phyloP scores from a whole-genome alignment of 106 monocot genomes.

The Triglochin maritima region DNA sequence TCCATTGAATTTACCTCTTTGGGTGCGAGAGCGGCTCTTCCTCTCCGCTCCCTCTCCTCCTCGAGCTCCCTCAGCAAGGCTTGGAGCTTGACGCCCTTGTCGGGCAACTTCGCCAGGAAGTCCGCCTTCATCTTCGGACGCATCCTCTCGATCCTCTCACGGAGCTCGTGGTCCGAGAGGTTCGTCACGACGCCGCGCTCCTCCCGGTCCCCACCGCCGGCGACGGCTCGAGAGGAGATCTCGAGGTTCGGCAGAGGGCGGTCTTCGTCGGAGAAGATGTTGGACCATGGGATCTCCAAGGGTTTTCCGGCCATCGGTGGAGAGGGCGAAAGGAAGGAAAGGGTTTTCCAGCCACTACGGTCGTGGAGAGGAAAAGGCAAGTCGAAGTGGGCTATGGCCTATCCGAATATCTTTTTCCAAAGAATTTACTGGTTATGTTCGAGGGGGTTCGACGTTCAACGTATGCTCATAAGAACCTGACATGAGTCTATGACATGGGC shows the following conservation, averaged over 20 bases:
- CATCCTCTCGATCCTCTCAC: conserved; percentile 4
- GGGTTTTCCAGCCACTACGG: too few relatives aligned
- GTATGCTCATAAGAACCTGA: too few relatives aligned
- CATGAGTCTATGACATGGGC: too few relatives aligned
- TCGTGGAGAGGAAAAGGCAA: too few relatives aligned
- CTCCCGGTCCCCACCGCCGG: background rate
- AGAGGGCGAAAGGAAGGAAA: background rate
- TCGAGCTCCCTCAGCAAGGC: background rate
- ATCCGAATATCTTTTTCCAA: too few relatives aligned
- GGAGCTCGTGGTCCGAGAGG: conserved; percentile 1
- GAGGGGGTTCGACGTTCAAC: too few relatives aligned
- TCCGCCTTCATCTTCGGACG: background rate
- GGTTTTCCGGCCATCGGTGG: conserved; percentile 2
- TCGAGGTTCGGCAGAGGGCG: background rate
- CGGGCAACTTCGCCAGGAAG: background rate
- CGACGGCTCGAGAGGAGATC: background rate
- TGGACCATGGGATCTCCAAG: background rate
- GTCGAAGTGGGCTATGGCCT: too few relatives aligned
- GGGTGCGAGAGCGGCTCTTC: background rate
- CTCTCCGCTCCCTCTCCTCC: conserved; percentile 8
- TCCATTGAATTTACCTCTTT: background rate
- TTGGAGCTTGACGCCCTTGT: conserved; percentile 4
- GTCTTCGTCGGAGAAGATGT: background rate
- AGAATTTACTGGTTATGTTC: too few relatives aligned
- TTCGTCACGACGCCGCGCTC: background rate